Evolutionary conservation across 2,329 filamentous ascomycete species (phyloP), one percentile per base, ranked within the genome.

Genomic region (Cercospora brassicicola): DNA sequence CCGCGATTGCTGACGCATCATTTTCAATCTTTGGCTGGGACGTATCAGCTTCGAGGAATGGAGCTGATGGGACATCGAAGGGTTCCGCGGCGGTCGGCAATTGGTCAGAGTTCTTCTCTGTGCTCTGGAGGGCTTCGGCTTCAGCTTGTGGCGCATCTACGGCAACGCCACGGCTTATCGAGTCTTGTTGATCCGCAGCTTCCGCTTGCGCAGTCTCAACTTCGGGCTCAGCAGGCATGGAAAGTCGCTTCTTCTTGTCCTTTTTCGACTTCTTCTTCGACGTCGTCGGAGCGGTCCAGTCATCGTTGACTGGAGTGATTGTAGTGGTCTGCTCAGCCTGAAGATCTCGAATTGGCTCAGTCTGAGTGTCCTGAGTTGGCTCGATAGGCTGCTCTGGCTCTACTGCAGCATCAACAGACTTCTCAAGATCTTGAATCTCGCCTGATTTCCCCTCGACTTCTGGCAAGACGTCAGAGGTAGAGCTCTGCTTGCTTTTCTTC

Each of bases 401-500:
- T 4, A 20, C n/a, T 20, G 55, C 0, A 33, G 8, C 9, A 20
- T 31, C 55, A 59, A 36, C 18, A n/a, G 55, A 36, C 55, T 59
- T 23, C 11, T 11, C 55, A 36, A 59, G 28, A 36, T 59, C n/a
- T 23, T 20, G 28, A 59, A 2, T 36, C 55, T 59, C 28, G n/a
- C 8, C 30, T 8, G n/a, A 36, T 6, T 59, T 15, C 11, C 18
- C n/a, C 55, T 59, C 28, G 6, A 36, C 55, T 10, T 36, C 55
- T 11, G 55, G 55, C 55, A 15, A 18, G 20, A n/a, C 30, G 23
- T 59, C 55, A 2, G 2, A 59, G 4, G 20, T 31, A 62, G 42
- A 59, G 11, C 61, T 67, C 65, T 66, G 63, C 65, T 71, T 69
- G 26, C 63, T 65, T 57, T 64, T 67, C 60, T 70, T 68, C 59